Evolutionary conservation across 306 rosid species (phyloP).

Genomic region (Pyrus communis): DNA sequence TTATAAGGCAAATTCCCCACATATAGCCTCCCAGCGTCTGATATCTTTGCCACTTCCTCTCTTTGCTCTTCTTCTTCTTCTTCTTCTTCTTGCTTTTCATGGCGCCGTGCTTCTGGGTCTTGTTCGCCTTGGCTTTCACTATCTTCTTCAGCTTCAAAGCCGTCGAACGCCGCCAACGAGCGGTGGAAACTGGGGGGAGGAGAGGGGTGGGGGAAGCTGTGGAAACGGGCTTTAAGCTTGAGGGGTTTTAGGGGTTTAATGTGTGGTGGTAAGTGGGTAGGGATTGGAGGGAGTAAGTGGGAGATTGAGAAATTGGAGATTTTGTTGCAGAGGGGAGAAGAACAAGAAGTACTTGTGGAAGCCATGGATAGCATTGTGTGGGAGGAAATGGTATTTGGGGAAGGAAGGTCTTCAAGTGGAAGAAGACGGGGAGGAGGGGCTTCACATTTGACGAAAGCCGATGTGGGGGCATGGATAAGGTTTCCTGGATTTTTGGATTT

Average conservation of each 20-base stretch:
- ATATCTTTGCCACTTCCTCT: constrained; percentile 27
- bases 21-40: constrained; percentile 67
- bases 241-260: constrained; percentile 39
- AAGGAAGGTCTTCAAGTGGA: neutral
- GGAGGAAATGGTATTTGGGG: neutral
- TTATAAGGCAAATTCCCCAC: constrained; percentile 82
- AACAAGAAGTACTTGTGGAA: constrained; percentile 38
- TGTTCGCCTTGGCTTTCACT: constrained; percentile 15
- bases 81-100: constrained; percentile 17
- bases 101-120: constrained; percentile 24
- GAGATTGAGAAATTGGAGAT: constrained; percentile 37
- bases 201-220: constrained; percentile 18
- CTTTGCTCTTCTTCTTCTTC: constrained; percentile 1
- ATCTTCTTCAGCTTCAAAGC: constrained; percentile 31
- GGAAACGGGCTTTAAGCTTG: constrained; percentile 32
- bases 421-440: neutral
- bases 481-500: neutral
- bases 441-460: neutral
- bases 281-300: constrained; percentile 35
- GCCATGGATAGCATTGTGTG: constrained; percentile 37
- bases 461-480: neutral
- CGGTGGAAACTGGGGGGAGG: constrained; percentile 30
- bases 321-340: constrained; percentile 52
- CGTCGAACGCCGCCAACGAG: constrained; percentile 41
- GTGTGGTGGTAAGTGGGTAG: constrained; percentile 32